A percentile compares a stretch with the other conserved stretches of the same genome.
Conservation (phyloP, 1,284 basidiomycete genomes). For the Ustilago cynodontis region DNA sequence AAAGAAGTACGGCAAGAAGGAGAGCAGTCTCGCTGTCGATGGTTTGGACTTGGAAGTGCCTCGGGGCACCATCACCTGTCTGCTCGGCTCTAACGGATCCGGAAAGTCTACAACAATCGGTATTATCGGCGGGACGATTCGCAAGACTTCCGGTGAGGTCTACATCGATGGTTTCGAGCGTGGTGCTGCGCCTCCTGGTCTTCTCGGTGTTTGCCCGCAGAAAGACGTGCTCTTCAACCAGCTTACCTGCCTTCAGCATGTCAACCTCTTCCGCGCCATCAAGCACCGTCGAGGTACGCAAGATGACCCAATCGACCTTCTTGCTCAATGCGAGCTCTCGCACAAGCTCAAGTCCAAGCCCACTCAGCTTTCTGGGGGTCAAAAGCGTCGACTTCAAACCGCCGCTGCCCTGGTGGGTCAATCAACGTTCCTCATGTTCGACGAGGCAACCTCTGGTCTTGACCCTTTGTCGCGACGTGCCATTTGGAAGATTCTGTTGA, state of each 20-base stretch:
- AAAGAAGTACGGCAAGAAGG: conserved; percentile 49
- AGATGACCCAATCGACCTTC: conserved; percentile 35
- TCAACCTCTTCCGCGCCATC: conserved; percentile 80
- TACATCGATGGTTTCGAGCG: conserved; percentile 74
- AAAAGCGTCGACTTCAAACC: conserved; percentile 83
- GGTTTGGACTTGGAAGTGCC: conserved; percentile 76
- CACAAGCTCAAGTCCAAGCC: conserved; percentile 79
- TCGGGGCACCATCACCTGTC: conserved; percentile 79
- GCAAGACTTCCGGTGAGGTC: conserved; percentile 74
- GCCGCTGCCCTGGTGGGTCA: conserved; percentile 82
- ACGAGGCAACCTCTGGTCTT: conserved; percentile 81
- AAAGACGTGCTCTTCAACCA: conserved; percentile 85
- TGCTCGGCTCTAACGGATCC: conserved; percentile 78
- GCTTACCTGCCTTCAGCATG: conserved; percentile 79
- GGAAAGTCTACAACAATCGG: conserved; percentile 83
- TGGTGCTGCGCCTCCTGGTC: conserved; percentile 73
- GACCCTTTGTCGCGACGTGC: conserved; percentile 82
- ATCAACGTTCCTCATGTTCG: conserved; percentile 80
- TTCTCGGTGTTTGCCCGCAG: conserved; percentile 82
- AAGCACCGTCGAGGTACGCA: conserved; percentile 75
- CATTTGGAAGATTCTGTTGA: conserved; percentile 79
- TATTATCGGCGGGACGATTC: conserved; percentile 77
- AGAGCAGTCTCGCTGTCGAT: conserved; percentile 68
- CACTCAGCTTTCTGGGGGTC: conserved; percentile 79
- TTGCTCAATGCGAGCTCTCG: conserved; percentile 76